Conservation (phyloP, 371 early-diverging fungal genomes). For the Lichtheimia hyalospora region DNA sequence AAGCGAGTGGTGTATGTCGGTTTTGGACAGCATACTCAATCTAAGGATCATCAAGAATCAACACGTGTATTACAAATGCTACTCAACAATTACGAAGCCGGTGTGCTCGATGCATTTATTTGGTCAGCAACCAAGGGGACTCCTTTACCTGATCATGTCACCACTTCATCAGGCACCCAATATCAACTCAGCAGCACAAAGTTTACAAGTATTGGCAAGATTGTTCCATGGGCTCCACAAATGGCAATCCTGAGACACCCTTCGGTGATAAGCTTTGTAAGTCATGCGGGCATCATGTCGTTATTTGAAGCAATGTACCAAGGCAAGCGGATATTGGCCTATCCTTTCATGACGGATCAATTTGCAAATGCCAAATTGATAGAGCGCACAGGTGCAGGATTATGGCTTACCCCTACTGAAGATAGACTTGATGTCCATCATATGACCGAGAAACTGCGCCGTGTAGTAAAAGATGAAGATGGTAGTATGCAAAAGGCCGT, state of each 20-base stretch:
- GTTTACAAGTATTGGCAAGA: no score
- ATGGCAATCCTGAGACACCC: not conserved
- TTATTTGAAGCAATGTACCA: not conserved
- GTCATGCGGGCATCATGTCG: not conserved
- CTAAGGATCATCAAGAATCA: not conserved
- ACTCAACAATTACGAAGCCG: not conserved
- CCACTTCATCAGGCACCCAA: not conserved
- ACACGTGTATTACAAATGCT: not conserved
- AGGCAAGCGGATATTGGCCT: not conserved
- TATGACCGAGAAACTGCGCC: not conserved
- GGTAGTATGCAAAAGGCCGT: slow-evolving; percentile 4
- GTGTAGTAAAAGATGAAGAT: not conserved
- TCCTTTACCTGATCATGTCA: not conserved
- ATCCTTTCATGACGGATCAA: not conserved
- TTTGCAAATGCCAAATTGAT: not conserved
- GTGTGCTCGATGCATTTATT: not conserved
- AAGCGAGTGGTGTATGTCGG: slow-evolving; percentile 27
- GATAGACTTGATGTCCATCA: not conserved
- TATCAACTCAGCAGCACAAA: no score
- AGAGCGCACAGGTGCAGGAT: not conserved
- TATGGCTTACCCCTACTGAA: not conserved
- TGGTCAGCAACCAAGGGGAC: not conserved
- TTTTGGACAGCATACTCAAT: slow-evolving; percentile 25
- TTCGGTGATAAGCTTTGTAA: not conserved
- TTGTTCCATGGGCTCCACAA: no score